Conservation (phyloP, 768 basidiomycete species). For the Termitomyces eurrhizus region DNA sequence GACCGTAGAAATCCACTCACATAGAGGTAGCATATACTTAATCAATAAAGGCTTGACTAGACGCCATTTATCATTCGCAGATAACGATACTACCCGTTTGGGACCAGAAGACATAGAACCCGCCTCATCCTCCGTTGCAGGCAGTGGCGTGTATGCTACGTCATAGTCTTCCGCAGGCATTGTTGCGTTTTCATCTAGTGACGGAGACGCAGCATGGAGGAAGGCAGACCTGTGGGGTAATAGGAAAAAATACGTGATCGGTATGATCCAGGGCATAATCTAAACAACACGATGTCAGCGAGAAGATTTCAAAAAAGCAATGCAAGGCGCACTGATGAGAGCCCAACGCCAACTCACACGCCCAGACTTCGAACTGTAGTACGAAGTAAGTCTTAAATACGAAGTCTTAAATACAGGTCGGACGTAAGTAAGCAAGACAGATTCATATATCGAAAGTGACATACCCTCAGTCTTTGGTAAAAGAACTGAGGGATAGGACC, state of each 20-base stretch:
- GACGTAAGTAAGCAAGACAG: too few relatives aligned
- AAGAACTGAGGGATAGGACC: too few relatives aligned
- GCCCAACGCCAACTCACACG: conserved; percentile 75
- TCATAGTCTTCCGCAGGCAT: conserved; percentile 22
- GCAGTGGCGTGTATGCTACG: conserved; percentile 42
- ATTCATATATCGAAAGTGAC: too few relatives aligned
- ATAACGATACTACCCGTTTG: conserved; percentile 50
- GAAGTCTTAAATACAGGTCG: too few relatives aligned
- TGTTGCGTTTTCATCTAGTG: conserved; percentile 34
- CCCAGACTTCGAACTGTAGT: too few relatives aligned
- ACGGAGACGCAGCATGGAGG: conserved; percentile 32
- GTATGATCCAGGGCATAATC: conserved; percentile 81
- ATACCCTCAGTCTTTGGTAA: too few relatives aligned
- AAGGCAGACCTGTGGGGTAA: conserved; percentile 63
- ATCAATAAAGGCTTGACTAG: conserved; percentile 75
- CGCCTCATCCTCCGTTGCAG: conserved; percentile 39
- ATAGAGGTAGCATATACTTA: conserved; percentile 91
- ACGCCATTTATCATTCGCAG: conserved; percentile 70
- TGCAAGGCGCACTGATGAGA: conserved; percentile 63
- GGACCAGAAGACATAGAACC: conserved; percentile 26
- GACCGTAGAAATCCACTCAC: conserved; percentile 40
- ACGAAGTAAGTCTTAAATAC: too few relatives aligned
- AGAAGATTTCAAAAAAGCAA: background rate
- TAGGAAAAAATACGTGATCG: conserved; percentile 71
- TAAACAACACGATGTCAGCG: conserved; percentile 25